Evolutionary conservation across 495 filamentous ascomycete species (phyloP).

Genomic region (Penicillium mononematosum): DNA sequence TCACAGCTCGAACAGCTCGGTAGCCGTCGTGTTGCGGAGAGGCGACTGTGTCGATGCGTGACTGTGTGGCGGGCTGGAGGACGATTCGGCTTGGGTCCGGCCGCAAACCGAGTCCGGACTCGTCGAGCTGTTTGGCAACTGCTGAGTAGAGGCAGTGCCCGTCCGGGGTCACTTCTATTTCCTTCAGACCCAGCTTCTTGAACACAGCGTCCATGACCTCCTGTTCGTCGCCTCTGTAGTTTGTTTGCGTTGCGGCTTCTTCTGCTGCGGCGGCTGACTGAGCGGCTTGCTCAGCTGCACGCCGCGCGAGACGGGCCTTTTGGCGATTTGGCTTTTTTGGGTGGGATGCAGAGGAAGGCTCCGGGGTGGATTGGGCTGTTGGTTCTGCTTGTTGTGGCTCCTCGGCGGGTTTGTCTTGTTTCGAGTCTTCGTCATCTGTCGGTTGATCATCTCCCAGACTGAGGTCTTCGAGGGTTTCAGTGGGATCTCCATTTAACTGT

Average conservation of each 20-base stretch:
- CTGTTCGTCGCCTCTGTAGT: conserved; percentile 72
- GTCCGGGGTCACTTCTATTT: conserved; percentile 81
- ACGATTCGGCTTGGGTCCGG: conserved; percentile 46
- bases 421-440: conserved; percentile 19
- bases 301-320: conserved; percentile 85
- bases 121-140: conserved; percentile 75
- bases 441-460: conserved; percentile 29
- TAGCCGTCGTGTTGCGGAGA: conserved; percentile 46
- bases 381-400: conserved; percentile 14
- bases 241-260: conserved; percentile 71
- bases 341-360: conserved; percentile 17
- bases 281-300: conserved; percentile 79
- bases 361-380: conserved; percentile 7
- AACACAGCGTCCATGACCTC: conserved; percentile 66
- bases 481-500: conserved; percentile 48
- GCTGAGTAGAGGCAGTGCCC: conserved; percentile 97
- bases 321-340: conserved; percentile 81
- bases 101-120: conserved; percentile 43
- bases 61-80: conserved; percentile 36
- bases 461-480: conserved; percentile 33
- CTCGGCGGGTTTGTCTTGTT: conserved; percentile 10
- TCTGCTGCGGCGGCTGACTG: conserved; percentile 61
- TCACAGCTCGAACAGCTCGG: conserved; percentile 47
- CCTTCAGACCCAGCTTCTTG: conserved; percentile 58
- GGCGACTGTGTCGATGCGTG: conserved; percentile 45